Evolutionary conservation across 2,329 filamentous ascomycete species (phyloP).

Genomic region (Fusarium nanum): DNA sequence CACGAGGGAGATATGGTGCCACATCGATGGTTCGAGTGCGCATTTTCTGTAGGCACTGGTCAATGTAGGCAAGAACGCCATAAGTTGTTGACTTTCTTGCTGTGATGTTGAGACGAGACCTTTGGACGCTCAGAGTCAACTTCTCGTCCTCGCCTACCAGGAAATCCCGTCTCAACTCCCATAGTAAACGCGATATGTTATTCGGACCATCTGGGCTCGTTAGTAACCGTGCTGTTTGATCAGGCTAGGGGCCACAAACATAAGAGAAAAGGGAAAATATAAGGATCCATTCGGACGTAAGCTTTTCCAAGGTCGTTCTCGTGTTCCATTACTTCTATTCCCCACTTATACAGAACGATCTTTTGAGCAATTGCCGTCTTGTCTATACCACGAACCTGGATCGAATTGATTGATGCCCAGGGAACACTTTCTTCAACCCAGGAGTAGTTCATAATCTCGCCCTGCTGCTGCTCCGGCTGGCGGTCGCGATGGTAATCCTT

Average conservation of each 20-base stretch:
- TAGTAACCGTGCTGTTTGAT: neutral
- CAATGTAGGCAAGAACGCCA: conserved; percentile 53
- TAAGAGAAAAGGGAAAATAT: conserved; percentile 59
- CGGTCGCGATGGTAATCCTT: conserved; percentile 53
- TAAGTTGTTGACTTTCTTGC: conserved; percentile 47
- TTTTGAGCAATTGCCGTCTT: conserved; percentile 58
- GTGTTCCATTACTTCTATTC: conserved; percentile 60
- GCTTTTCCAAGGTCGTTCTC: conserved; percentile 56
- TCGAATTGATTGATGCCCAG: conserved; percentile 51
- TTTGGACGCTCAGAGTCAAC: conserved; percentile 37
- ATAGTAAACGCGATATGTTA: conserved; percentile 40
- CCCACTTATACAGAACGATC: conserved; percentile 64
- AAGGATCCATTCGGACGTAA: conserved; percentile 53
- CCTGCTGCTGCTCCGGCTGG: conserved; percentile 2
- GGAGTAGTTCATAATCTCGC: conserved; percentile 40
- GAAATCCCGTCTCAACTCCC: conserved; percentile 48
- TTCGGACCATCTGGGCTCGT: conserved; percentile 20
- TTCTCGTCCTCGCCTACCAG: conserved; percentile 50
- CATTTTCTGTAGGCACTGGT: conserved; percentile 47
- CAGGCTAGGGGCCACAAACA: conserved; percentile 52
- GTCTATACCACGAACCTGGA: conserved; percentile 29
- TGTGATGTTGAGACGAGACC: conserved; percentile 47
- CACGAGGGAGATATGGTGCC: conserved; percentile 24
- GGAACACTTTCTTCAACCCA: conserved; percentile 58
- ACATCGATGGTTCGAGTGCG: conserved; percentile 46